Evolutionary conservation across 768 basidiomycete species (phyloP).

Genomic region (Asterophora lycoperdoides): DNA sequence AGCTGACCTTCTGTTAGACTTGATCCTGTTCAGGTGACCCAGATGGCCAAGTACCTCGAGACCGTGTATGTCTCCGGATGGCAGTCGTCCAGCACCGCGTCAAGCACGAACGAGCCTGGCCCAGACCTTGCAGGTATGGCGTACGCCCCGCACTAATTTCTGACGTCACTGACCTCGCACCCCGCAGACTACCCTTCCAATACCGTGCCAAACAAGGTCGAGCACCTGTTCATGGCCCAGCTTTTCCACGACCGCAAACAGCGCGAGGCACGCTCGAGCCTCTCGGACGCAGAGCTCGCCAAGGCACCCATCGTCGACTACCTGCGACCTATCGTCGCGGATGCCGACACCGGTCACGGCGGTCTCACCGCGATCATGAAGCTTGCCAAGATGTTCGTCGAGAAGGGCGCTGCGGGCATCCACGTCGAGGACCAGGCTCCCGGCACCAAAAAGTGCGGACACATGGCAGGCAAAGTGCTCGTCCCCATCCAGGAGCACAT

Average conservation of each 20-base stretch:
- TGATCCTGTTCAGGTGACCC: constrained; percentile 96
- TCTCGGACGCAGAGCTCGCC: constrained; percentile 69
- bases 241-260: constrained; percentile 99
- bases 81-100: constrained; percentile 93
- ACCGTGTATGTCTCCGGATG: constrained; percentile 98
- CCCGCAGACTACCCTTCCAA: constrained; percentile 90
- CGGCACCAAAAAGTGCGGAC: constrained; percentile 94
- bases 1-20: constrained; percentile 47
- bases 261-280: constrained; percentile 66
- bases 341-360: constrained; percentile 98
- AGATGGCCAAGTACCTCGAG: constrained; percentile 98
- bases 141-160: neutral
- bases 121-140: constrained; percentile 89
- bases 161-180: neutral
- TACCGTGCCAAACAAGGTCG: constrained; percentile 98
- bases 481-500: constrained; percentile 98
- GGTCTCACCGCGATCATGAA: constrained; percentile 99
- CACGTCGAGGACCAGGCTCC: constrained; percentile 98
- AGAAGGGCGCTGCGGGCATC: constrained; percentile 96
- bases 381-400: constrained; percentile 97
- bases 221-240: constrained; percentile 96
- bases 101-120: constrained; percentile 92
- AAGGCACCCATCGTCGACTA: constrained; percentile 78
- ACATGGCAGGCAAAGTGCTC: constrained; percentile 95
- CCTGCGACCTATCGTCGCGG: constrained; percentile 90